Percentiles rank a stretch among this genome's conserved stretches.
phyloP scores from a whole-genome alignment of 2,329 filamentous ascomycete species.

The Proliferodiscus dingleyae region DNA sequence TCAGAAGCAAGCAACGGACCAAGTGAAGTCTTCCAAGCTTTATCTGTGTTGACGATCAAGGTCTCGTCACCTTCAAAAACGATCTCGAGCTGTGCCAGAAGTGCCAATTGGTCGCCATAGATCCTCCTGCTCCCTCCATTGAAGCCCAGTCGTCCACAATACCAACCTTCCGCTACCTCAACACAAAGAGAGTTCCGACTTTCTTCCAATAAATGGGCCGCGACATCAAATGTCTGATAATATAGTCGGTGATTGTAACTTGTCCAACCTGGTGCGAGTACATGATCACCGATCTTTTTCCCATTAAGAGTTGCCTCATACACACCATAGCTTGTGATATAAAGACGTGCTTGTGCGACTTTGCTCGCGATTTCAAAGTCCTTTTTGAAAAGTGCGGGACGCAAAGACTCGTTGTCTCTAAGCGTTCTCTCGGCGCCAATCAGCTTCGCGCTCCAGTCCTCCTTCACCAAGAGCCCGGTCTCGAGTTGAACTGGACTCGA shows the following conservation, averaged over 20 bases:
- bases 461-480: slow-evolving; percentile 29
- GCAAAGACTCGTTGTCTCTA: slow-evolving; percentile 15
- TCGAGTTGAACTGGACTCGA: slow-evolving; percentile 30
- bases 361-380: slow-evolving; percentile 20
- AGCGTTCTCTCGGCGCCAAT: slow-evolving; percentile 19
- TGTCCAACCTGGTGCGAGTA: slow-evolving; percentile 39
- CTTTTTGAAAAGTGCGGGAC: slow-evolving; percentile 35
- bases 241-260: slow-evolving; percentile 44
- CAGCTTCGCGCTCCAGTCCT: slow-evolving; percentile 31
- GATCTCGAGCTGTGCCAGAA: slow-evolving; percentile 38
- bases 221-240: slow-evolving; percentile 51
- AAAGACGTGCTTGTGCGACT: slow-evolving; percentile 28
- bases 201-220: slow-evolving; percentile 33
- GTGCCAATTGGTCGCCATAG: slow-evolving; percentile 37
- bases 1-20: slow-evolving; percentile 33
- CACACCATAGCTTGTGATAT: slow-evolving; percentile 34
- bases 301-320: slow-evolving; percentile 36
- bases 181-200: slow-evolving; percentile 38
- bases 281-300: slow-evolving; percentile 24
- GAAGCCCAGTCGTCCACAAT: slow-evolving; percentile 35
- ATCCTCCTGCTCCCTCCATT: slow-evolving; percentile 31
- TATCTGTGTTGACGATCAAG: slow-evolving; percentile 33
- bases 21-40: slow-evolving; percentile 34
- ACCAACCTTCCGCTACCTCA: slow-evolving; percentile 48
- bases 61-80: slow-evolving; percentile 31